These are phyloP conservation scores for Calonectria pseudoreteaudii DNA, from an alignment of 2,329 filamentous ascomycete species.

Conservation along the genomic window DNA sequence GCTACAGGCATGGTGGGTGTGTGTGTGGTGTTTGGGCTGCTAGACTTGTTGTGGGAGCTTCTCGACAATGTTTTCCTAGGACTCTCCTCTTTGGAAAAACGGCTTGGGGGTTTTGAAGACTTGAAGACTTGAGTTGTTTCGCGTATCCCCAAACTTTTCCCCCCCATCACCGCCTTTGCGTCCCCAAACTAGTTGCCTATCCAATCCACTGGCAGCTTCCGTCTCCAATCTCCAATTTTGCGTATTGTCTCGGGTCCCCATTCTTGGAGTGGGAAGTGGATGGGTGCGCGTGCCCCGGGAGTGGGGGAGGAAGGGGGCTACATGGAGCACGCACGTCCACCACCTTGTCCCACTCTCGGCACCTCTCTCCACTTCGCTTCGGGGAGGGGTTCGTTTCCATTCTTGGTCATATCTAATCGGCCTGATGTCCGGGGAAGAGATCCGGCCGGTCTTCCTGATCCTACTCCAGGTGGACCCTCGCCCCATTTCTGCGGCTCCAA, in stretches of 20 bases:
- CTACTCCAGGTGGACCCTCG: background rate
- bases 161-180: background rate
- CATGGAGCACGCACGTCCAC: background rate
- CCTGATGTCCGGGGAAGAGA: background rate
- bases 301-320: conserved; percentile 19
- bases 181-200: background rate
- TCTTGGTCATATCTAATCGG: conserved; percentile 6
- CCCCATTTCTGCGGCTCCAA: background rate
- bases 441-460: background rate
- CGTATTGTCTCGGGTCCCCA: conserved; percentile 4
- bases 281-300: background rate
- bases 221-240: background rate
- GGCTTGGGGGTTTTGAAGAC: conserved; percentile 18
- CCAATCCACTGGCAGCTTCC: background rate
- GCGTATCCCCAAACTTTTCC: background rate
- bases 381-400: background rate
- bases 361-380: conserved; percentile 3
- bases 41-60: background rate
- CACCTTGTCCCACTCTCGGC: conserved; percentile 13
- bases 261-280: conserved; percentile 25
- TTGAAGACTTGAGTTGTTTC: conserved; percentile 19
- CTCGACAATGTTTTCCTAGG: background rate
- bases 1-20: conserved; percentile 33
- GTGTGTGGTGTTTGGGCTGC: background rate
- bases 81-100: background rate